These are phyloP conservation scores for Nematodospora anomalae DNA, from an alignment of 1,139 yeast species.

Conservation along the genomic window DNA sequence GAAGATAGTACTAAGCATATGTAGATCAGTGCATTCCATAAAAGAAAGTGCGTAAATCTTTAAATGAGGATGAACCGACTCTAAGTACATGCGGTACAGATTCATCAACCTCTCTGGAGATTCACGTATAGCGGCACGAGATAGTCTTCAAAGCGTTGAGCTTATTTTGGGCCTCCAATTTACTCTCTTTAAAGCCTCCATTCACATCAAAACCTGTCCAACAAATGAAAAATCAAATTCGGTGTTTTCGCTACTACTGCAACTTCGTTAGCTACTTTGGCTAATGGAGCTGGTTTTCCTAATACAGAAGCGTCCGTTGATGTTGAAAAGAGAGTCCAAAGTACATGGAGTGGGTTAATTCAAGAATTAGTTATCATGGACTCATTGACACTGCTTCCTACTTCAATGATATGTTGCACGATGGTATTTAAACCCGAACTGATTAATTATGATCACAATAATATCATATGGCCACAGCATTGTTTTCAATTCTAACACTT, in stretches of 20 bases:
- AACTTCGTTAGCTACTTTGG: constrained; percentile 1
- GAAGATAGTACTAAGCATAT: too few relatives aligned
- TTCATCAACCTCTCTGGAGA: too few relatives aligned
- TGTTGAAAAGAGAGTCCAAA: constrained; percentile 2
- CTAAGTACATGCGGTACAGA: too few relatives aligned
- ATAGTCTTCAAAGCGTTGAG: too few relatives aligned
- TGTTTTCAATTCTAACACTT: too few relatives aligned
- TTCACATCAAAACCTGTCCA: neutral
- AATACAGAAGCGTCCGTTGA: constrained; percentile 1
- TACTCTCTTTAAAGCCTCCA: neutral
- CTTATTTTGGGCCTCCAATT: constrained; percentile 1
- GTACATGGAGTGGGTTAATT: constrained; percentile 1
- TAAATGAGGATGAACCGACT: too few relatives aligned
- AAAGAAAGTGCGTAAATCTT: too few relatives aligned
- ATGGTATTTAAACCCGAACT: constrained; percentile 5
- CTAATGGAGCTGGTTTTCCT: neutral
- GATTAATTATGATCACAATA: constrained; percentile 3
- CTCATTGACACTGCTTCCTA: constrained; percentile 1
- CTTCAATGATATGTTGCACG: neutral
- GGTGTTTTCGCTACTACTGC: neutral
- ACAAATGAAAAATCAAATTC: constrained; percentile 1
- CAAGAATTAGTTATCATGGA: constrained; percentile 2
- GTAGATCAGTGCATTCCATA: too few relatives aligned
- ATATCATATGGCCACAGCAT: too few relatives aligned
- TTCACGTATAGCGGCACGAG: too few relatives aligned